These are phyloP conservation scores for Pyrus pyrifolia DNA, from an alignment of 306 rosid genomes.

Conservation along the genomic window DNA sequence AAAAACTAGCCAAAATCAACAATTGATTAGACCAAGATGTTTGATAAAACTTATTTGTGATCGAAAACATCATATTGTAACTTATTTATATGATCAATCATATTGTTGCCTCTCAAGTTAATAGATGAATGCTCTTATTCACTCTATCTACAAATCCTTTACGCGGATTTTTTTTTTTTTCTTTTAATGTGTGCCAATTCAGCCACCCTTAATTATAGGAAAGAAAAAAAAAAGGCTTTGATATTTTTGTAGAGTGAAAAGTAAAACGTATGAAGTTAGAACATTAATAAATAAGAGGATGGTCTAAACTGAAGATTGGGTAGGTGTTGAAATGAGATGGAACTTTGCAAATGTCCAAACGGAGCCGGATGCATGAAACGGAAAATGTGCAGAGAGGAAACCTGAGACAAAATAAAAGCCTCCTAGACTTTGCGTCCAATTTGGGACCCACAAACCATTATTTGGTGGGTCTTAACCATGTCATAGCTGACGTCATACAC, in stretches of 20 bases:
- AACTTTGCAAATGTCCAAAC: not conserved
- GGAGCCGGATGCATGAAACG: not conserved
- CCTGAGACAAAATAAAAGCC: not conserved
- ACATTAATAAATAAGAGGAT: not conserved
- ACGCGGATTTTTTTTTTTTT: not conserved
- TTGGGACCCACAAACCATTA: not conserved
- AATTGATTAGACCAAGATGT: not conserved
- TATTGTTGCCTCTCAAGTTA: no score
- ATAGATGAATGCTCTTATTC: no score
- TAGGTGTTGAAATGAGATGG: not conserved
- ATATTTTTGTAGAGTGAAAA: not conserved
- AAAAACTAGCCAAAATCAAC: no score
- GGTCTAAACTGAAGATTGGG: not conserved
- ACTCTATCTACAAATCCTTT: not conserved
- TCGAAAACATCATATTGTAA: not conserved
- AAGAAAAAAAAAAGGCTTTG: not conserved
- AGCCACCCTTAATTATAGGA: not conserved
- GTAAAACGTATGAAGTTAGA: not conserved
- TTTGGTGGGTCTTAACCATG: not conserved
- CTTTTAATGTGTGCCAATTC: not conserved
- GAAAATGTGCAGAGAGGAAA: not conserved
- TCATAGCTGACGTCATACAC: conserved; percentile 2
- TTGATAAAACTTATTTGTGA: not conserved
- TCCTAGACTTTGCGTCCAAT: not conserved
- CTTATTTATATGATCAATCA: no score